Evolutionary conservation across 805 yeast genomes (phyloP), one percentile per base, ranked within the genome.

Genomic region (Kuraishia cidri): DNA sequence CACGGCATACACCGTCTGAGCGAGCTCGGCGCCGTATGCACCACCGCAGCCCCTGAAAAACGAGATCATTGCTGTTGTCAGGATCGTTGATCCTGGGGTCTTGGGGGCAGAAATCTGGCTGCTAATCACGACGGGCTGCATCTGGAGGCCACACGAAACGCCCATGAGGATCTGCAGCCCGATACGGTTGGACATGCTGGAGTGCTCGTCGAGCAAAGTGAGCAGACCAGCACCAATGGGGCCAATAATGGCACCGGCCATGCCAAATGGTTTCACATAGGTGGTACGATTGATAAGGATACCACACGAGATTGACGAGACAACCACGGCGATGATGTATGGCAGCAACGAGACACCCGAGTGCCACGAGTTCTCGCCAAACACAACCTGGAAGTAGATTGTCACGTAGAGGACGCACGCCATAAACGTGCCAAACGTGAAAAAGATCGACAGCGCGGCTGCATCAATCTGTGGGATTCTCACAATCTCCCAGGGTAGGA

Each of bases 81-180:
- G 46, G 30, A 73, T 66, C 6, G 60, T 56, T 3, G 67, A 61
- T n/a, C 78, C 79, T 6, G 69, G 62, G 1, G 57, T 48, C 37
- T 70, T 66, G 21, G 79, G 76, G 8, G 74, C 72, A 14, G 60
- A 51, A 6, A 72, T 47, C 42, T 72, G 76, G 2, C 68, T 58
- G 2, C 65, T 47, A 21, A 69, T 44, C 30, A 69, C 51, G n/a
- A 60, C 42, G 2, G 72, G 53, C 45, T 72, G 78, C 46, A 70
- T 52, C 33, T 51, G 54, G 11, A 67, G 22, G 2, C 81, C 82
- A 28, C 62, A 47, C 0, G 69, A 59, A 5, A 64, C 51, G 16
- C 81, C 81, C 6, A 56, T 45, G 5, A 68, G 42, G 19, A 71
- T 64, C 35, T 68, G 60, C 22, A 59, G 52, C 1, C 76, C 72